Base-by-base conservation (phyloP, 139 green algal species). In the Picochlorum sp. region DNA sequence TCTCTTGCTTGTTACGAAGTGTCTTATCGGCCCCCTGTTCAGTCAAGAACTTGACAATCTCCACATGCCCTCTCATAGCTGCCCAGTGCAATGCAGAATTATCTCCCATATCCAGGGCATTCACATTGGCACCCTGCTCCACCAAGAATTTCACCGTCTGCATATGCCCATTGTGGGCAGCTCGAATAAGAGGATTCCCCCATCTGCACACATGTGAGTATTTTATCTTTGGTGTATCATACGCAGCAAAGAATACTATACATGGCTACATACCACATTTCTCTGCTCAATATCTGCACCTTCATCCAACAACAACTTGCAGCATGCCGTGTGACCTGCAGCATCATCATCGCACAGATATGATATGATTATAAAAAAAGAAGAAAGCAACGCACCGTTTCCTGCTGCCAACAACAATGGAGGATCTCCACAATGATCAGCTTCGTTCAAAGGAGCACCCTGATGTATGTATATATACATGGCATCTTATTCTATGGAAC, bases 41-140 rank as follows among this genome's bases (percentile, higher is more conserved):
- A 56, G 95, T 64, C 61, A 97, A 74, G 13, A 66, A 74, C 47
- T 85, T 82, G 30, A 94, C 86, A 58, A 96, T 90, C 76, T 97
- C 91, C 54, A 97, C 91, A 69, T 97, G 90, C 5, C 91, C 91
- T 0, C 91, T 78, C 90, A 96, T 97, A 34, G 87, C 79, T 0
- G 90, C 86, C 91, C 91, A 97, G 75, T 97, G 91, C 67, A 97
- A 79, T 13, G 90, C 73, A 2, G 87, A 92, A 85, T 96, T 97
- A 65, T 95, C 90, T n/a, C 91, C 90, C 82, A 92, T 61, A 70
- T 96, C 89, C 1, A 88, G 26, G 5, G 80, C 74, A 28, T 88
- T 81, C 24, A 92, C 77, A 49, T 87, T 76, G 1, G 88, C 85
- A 0, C 86, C 86, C 1, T 72, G 32, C 54, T 89, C 74, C 55